A percentile compares a stretch with the other conserved stretches of the same genome.
Evolutionary conservation across 202 grass and related monocot species (phyloP).

Genomic region (Miscanthus sacchariflorus): DNA sequence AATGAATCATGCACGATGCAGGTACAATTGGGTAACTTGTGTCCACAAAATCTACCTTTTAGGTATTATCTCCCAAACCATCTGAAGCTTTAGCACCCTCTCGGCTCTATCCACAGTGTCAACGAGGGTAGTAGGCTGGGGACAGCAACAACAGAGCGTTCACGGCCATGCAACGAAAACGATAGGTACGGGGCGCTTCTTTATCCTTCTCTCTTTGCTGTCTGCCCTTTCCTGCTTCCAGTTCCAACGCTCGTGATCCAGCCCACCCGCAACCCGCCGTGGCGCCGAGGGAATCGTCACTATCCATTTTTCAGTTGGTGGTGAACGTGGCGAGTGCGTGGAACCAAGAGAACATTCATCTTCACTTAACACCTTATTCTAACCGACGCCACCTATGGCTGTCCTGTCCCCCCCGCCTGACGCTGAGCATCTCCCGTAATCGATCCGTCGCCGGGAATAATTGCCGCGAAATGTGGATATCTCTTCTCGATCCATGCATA

Average conservation of each 20-base stretch:
- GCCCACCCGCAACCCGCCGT: constrained; percentile 12
- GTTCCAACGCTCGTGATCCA: constrained; percentile 23
- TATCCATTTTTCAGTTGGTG: constrained; percentile 25
- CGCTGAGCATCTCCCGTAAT: constrained; percentile 44
- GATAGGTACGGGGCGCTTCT: neutral
- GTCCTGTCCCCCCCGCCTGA: constrained; percentile 2
- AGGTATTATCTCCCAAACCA: neutral
- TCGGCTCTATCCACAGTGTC: neutral
- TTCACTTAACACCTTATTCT: constrained; percentile 29
- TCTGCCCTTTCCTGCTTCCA: neutral
- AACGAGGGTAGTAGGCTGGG: neutral
- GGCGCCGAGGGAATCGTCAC: constrained; percentile 27
- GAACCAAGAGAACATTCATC: constrained; percentile 51
- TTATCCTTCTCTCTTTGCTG: neutral
- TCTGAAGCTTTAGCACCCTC: neutral
- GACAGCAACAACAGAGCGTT: neutral
- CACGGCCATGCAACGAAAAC: constrained; percentile 27
- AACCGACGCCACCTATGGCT: constrained; percentile 38
- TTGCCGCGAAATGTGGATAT: constrained; percentile 45
- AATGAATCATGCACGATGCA: neutral
- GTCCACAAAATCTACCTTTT: neutral
- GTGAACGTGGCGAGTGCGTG: neutral
- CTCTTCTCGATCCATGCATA: neutral
- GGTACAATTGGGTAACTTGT: neutral
- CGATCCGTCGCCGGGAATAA: constrained; percentile 39